Conservation (phyloP, 1,284 basidiomycete genomes). For the Microstroma glucosiphilum region DNA sequence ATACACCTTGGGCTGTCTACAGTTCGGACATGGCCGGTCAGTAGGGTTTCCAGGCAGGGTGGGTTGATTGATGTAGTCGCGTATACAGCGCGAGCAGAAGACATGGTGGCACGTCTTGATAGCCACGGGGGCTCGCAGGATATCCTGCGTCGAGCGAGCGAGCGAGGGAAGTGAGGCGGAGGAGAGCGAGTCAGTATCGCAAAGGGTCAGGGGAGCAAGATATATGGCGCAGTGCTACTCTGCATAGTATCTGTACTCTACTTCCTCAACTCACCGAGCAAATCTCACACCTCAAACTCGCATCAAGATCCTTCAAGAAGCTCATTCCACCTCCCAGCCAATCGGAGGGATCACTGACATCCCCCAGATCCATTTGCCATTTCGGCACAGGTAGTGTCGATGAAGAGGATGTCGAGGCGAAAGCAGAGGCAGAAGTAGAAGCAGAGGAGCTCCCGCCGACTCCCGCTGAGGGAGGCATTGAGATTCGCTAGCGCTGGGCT, state of each 20-base stretch:
- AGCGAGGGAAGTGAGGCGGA: too few relatives aligned
- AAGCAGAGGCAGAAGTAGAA: too few relatives aligned
- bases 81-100: slow-evolving; percentile 46
- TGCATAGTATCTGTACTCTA: too few relatives aligned
- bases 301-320: slow-evolving; percentile 33
- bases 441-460: too few relatives aligned
- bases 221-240: neutral
- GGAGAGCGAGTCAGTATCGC: neutral
- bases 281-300: slow-evolving; percentile 37
- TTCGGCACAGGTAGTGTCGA: neutral
- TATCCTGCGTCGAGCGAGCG: slow-evolving; percentile 21
- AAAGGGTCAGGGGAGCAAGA: neutral
- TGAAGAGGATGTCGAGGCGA: too few relatives aligned
- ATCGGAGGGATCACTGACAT: slow-evolving; percentile 42
- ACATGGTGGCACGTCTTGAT: slow-evolving; percentile 40
- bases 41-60: slow-evolving; percentile 30
- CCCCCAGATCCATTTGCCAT: slow-evolving; percentile 16
- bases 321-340: slow-evolving; percentile 30
- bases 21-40: slow-evolving; percentile 34
- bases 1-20: slow-evolving; percentile 42
- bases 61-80: slow-evolving; percentile 46
- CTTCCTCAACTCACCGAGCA: slow-evolving; percentile 28
- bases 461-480: too few relatives aligned
- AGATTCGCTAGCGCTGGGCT: too few relatives aligned
- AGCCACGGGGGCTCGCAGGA: slow-evolving; percentile 42